These are phyloP conservation scores for Xylaria hypoxylon DNA, from an alignment of 2,329 filamentous ascomycete species.

Conservation along the genomic window DNA sequence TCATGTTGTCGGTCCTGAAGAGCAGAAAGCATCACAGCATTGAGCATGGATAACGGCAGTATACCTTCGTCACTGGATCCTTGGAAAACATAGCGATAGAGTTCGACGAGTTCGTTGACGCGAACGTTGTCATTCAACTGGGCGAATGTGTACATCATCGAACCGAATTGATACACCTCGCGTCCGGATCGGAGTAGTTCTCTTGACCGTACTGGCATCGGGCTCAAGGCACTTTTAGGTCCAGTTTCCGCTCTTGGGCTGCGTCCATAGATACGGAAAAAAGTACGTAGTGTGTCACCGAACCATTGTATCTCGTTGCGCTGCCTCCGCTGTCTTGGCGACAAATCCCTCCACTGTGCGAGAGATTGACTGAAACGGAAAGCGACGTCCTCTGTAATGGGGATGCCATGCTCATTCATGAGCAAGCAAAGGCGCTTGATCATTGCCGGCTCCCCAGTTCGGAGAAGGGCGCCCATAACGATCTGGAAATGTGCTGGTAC, in stretches of 20 bases:
- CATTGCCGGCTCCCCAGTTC: conserved; percentile 57
- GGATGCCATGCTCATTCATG: conserved; percentile 58
- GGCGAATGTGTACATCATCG: conserved; percentile 56
- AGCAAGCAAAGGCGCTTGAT: conserved; percentile 57
- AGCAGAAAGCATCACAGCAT: conserved; percentile 76
- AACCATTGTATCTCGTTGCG: conserved; percentile 46
- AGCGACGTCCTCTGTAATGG: conserved; percentile 57
- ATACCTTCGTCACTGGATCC: conserved; percentile 50
- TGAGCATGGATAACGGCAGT: conserved; percentile 67
- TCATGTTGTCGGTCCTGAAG: conserved; percentile 67
- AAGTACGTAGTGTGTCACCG: conserved; percentile 52
- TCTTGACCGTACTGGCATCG: conserved; percentile 18
- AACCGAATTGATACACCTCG: conserved; percentile 54
- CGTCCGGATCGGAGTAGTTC: conserved; percentile 40
- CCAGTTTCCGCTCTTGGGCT: conserved; percentile 29
- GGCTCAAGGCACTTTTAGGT: conserved; percentile 24
- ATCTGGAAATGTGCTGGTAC: conserved; percentile 63
- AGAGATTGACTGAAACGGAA: conserved; percentile 59
- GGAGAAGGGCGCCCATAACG: conserved; percentile 65
- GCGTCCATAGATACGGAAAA: conserved; percentile 49
- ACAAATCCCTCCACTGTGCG: conserved; percentile 51
- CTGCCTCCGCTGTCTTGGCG: conserved; percentile 37
- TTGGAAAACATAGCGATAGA: conserved; percentile 61
- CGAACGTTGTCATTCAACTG: conserved; percentile 63
- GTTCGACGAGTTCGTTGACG: conserved; percentile 66